Evolutionary conservation across 2,329 filamentous ascomycete genomes (phyloP).

Genomic region (Colletotrichum sublineola): DNA sequence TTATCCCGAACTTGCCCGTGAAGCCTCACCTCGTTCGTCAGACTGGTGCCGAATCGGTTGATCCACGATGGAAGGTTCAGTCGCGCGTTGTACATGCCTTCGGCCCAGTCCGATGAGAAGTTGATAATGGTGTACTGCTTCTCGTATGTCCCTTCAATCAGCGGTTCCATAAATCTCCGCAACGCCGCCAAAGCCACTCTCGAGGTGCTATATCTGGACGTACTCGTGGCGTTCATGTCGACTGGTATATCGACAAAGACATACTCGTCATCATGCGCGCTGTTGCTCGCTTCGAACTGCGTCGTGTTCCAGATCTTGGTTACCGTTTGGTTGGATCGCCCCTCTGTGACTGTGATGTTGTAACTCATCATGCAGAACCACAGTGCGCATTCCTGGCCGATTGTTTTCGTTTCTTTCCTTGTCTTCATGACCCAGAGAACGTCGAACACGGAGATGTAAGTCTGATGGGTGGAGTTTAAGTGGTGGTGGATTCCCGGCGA

Average conservation of each 20-base stretch:
- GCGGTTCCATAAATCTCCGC: constrained; percentile 49
- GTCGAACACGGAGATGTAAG: constrained; percentile 54
- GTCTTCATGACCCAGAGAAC: constrained; percentile 49
- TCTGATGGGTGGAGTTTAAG: constrained; percentile 42
- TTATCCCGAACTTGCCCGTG: constrained; percentile 46
- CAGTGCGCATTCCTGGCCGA: constrained; percentile 51
- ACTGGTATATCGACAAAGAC: constrained; percentile 51
- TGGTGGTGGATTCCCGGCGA: constrained; percentile 34
- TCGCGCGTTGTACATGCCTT: constrained; percentile 53
- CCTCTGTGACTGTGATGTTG: constrained; percentile 48
- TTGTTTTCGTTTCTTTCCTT: constrained; percentile 38
- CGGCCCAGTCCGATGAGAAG: constrained; percentile 55
- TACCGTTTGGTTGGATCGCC: constrained; percentile 46
- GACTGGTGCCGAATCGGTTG: constrained; percentile 49
- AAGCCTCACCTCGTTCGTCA: constrained; percentile 54
- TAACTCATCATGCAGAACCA: constrained; percentile 56
- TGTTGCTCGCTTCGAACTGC: constrained; percentile 46
- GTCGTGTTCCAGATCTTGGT: constrained; percentile 50
- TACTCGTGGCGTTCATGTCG: constrained; percentile 46
- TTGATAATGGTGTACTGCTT: constrained; percentile 46
- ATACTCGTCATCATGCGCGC: constrained; percentile 48
- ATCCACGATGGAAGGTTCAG: constrained; percentile 51
- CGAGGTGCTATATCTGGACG: constrained; percentile 51
- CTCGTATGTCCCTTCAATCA: constrained; percentile 51
- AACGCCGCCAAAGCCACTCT: constrained; percentile 49